Base-by-base conservation (phyloP, 1,284 basidiomycete genomes). In the Pseudozyma pruni region DNA sequence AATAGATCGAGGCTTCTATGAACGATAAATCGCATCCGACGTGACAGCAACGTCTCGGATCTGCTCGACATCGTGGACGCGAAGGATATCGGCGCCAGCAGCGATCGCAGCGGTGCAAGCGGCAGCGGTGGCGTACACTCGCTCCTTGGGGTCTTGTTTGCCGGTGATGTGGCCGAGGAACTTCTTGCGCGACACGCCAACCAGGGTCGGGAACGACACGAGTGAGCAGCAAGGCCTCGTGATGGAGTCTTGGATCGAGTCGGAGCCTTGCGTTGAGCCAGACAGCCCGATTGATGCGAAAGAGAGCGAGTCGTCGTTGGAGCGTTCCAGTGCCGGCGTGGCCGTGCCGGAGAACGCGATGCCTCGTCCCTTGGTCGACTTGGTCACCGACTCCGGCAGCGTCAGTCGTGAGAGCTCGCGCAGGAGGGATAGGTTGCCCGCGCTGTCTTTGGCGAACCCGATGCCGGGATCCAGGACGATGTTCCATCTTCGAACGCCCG, bases 401-500 rank as follows among this genome's bases (percentile, higher is more conserved):
- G 67, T 70, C 9, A 70, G 37, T 16, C 53, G 37, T 19, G 68
- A 45, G 16, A 71, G 51, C 22, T 66, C 61, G n/a, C 60, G 53
- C 20, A 79, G 53, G 2, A 96, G 79, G 56, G 86, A 85, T 22
- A 95, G 73, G 83, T 96, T 95, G 3, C 88, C 92, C 19, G 89
- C 85, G 1, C 89, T 82, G 0, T 89, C 87, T 83, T 98, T 98
- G 80, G 94, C 95, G 81, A 98, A 99, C 7, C 96, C 95, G 47
- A 98, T 85, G 0, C 96, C 95, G 0, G 95, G 93, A 83, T 98
- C 96, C 13, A 92, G 86, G 48, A 98, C 87, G 55, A 98, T 89
- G 71, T 93, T 87, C 95, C 95, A 99, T 29, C 92, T 84, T 51
- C 91, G 86, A 5, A 98, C 84, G 8, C 94, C 93, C 0, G 90